phyloP scores from a whole-genome alignment of 352 stramenopile genomes.

The Phytophthora sojae region DNA sequence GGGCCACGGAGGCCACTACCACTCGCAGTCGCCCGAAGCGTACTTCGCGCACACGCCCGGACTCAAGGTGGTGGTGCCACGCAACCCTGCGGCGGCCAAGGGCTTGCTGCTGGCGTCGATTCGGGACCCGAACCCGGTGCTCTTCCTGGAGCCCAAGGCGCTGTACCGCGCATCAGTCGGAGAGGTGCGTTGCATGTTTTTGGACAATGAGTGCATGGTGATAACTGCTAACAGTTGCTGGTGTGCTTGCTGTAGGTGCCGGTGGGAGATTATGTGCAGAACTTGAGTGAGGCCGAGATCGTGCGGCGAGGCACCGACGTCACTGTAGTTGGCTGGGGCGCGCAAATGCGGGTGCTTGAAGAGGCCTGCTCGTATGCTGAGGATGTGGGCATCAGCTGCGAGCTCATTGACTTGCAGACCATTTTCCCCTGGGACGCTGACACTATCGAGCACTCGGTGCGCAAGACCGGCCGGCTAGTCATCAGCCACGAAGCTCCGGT shows the following conservation, averaged over 20 bases:
- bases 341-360: constrained; percentile 89
- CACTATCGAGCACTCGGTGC: constrained; percentile 95
- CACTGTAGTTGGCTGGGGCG: constrained; percentile 96
- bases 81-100: constrained; percentile 95
- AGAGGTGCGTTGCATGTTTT: constrained; percentile 59
- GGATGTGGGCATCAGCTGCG: constrained; percentile 94
- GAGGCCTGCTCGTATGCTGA: constrained; percentile 89
- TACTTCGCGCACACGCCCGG: constrained; percentile 98
- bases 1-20: constrained; percentile 94
- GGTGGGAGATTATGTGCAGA: constrained; percentile 94
- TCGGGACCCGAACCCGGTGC: constrained; percentile 96
- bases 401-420: constrained; percentile 98
- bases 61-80: constrained; percentile 97
- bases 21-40: constrained; percentile 96
- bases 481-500: constrained; percentile 97
- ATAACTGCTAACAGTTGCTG: constrained; percentile 10
- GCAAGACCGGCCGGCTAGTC: constrained; percentile 97
- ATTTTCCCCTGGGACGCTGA: constrained; percentile 97
- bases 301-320: constrained; percentile 93
- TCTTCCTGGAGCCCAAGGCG: constrained; percentile 99
- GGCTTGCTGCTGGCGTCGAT: constrained; percentile 96
- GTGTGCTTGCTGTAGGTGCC: constrained; percentile 67
- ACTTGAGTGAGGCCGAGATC: constrained; percentile 95
- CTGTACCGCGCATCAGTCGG: constrained; percentile 97
- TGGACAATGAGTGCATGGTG: neutral